A percentile compares a stretch with the other conserved stretches of the same genome.
phyloP scores from a whole-genome alignment of 805 yeast species.

The Barnettozyma siamensis region DNA sequence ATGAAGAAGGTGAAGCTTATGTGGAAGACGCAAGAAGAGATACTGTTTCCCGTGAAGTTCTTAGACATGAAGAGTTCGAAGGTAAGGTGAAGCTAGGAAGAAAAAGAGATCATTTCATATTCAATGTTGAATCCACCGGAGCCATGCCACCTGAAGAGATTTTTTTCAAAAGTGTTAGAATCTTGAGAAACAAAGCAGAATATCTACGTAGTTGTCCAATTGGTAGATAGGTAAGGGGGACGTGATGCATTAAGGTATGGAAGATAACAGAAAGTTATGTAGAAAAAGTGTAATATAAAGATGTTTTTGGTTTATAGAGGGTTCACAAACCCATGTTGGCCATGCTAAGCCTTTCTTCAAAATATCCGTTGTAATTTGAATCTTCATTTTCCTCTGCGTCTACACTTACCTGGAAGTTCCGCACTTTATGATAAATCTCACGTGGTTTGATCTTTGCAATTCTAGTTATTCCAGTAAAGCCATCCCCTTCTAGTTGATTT shows the following conservation, averaged over 20 bases:
- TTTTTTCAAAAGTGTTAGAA: constrained; percentile 82
- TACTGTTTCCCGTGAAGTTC: constrained; percentile 94
- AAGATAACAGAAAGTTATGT: background rate
- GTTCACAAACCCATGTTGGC: background rate
- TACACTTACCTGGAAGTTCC: constrained; percentile 10
- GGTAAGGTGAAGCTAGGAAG: constrained; percentile 91
- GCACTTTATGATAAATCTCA: constrained; percentile 22
- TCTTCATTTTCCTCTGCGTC: constrained; percentile 1
- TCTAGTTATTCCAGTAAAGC: constrained; percentile 38
- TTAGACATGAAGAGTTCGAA: constrained; percentile 86
- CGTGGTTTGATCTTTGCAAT: constrained; percentile 33
- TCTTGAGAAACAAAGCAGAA: constrained; percentile 79
- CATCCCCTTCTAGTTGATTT: constrained; percentile 31
- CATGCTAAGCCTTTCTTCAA: constrained; percentile 11
- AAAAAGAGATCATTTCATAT: constrained; percentile 86
- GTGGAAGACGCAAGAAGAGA: constrained; percentile 91
- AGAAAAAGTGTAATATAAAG: constrained; percentile 1
- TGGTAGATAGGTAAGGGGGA: constrained; percentile 32
- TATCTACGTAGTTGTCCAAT: constrained; percentile 76
- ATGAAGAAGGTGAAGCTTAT: constrained; percentile 60
- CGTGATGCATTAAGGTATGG: constrained; percentile 4
- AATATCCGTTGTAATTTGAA: constrained; percentile 2
- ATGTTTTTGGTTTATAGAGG: background rate
- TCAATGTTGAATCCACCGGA: constrained; percentile 91
- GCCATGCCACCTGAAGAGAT: constrained; percentile 97